A percentile compares a stretch with the other conserved stretches of the same genome.
Conservation (phyloP, 768 basidiomycete species). For the Saitozyma podzolica region DNA sequence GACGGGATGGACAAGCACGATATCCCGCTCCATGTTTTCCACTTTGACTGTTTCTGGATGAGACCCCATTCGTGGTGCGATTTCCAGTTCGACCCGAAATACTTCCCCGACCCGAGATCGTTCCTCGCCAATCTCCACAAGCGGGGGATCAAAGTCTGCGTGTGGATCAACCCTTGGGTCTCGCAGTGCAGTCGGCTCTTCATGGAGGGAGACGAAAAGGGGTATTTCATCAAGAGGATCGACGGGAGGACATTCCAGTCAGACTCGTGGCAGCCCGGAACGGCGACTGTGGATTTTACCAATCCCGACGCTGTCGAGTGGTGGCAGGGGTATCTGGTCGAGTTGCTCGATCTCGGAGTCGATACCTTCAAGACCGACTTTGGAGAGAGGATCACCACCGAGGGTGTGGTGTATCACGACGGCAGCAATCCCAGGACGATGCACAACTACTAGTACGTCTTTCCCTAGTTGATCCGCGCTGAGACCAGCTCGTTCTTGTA, state of each 20-base stretch:
- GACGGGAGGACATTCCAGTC: slow-evolving; percentile 8
- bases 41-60: slow-evolving; percentile 25
- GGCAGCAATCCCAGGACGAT: slow-evolving; percentile 16
- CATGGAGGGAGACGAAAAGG: slow-evolving; percentile 11
- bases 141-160: slow-evolving; percentile 14
- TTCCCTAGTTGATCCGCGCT: background rate
- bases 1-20: slow-evolving; percentile 7
- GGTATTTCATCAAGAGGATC: slow-evolving; percentile 12
- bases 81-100: slow-evolving; percentile 18
- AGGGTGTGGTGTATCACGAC: slow-evolving; percentile 16
- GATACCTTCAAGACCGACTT: slow-evolving; percentile 21
- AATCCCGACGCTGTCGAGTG: slow-evolving; percentile 11
- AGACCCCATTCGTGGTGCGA: slow-evolving; percentile 18
- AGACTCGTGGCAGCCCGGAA: slow-evolving; percentile 15
- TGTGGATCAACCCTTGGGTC: slow-evolving; percentile 20
- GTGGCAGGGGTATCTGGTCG: slow-evolving; percentile 12
- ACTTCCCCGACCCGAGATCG: slow-evolving; percentile 18
- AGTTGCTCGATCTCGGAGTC: slow-evolving; percentile 10
- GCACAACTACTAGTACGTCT: slow-evolving; percentile 19
- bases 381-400: slow-evolving; percentile 14
- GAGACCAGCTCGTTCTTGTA: slow-evolving; percentile 11
- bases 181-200: slow-evolving; percentile 11
- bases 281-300: slow-evolving; percentile 12
- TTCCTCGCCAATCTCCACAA: slow-evolving; percentile 11
- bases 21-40: slow-evolving; percentile 19